phyloP scores from a whole-genome alignment of 192 early-diverging fungal species.

The Backusella tuberculispora region DNA sequence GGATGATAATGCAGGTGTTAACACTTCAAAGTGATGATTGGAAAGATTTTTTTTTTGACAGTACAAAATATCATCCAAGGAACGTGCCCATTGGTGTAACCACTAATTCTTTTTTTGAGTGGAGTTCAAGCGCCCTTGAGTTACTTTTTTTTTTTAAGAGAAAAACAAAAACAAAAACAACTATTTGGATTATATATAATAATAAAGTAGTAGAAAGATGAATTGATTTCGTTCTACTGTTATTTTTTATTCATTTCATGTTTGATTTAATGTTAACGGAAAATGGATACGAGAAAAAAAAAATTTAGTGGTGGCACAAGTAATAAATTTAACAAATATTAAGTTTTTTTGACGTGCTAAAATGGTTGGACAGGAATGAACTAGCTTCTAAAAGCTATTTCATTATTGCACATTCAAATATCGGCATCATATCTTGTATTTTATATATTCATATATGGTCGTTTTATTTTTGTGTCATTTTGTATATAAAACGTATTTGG shows the following conservation, averaged over 20 bases:
- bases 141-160: too few relatives aligned
- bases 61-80: not conserved
- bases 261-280: not conserved
- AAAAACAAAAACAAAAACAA: too few relatives aligned
- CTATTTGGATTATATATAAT: too few relatives aligned
- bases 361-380: not conserved
- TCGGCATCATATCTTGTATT: not conserved
- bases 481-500: too few relatives aligned
- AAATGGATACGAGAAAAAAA: too few relatives aligned
- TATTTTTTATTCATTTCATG: not conserved
- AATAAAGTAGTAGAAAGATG: too few relatives aligned
- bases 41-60: conserved; percentile 1
- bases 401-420: not conserved
- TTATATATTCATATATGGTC: not conserved
- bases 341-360: not conserved
- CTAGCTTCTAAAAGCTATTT: not conserved
- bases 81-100: conserved; percentile 1
- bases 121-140: too few relatives aligned
- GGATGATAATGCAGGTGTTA: not conserved
- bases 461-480: too few relatives aligned
- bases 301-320: not conserved
- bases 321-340: not conserved
- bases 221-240: too few relatives aligned
- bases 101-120: not conserved
- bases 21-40: not conserved